Evolutionary conservation across 352 stramenopile species (phyloP).

Genomic region (Phytophthora chlamydospora): DNA sequence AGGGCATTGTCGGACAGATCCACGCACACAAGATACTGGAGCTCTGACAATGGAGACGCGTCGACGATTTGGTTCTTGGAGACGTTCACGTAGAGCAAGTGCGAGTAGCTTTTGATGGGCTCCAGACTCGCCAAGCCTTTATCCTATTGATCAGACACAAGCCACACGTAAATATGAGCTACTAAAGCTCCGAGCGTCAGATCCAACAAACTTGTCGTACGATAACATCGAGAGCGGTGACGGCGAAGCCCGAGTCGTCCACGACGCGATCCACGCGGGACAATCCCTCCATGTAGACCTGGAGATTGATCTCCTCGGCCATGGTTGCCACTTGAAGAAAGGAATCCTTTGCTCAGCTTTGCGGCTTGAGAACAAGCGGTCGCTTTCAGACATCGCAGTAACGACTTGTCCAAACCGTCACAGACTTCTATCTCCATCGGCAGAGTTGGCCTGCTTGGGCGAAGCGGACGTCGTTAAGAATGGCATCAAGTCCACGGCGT

Average conservation of each 20-base stretch:
- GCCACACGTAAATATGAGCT: background rate
- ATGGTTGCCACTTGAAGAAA: slow-evolving; percentile 16
- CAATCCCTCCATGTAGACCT: slow-evolving; percentile 69
- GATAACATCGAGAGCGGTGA: slow-evolving; percentile 72
- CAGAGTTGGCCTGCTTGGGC: too few species aligned
- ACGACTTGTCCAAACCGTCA: slow-evolving; percentile 21
- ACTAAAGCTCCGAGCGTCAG: background rate
- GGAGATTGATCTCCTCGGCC: slow-evolving; percentile 39
- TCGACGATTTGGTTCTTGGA: slow-evolving; percentile 73
- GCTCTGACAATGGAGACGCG: slow-evolving; percentile 46
- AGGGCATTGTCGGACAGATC: slow-evolving; percentile 71
- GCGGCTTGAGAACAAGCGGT: slow-evolving; percentile 1
- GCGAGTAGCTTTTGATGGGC: slow-evolving; percentile 61
- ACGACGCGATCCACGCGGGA: slow-evolving; percentile 76
- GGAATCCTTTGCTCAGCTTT: background rate
- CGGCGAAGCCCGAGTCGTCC: slow-evolving; percentile 80
- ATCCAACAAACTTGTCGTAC: slow-evolving; percentile 22
- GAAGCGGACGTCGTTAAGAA: background rate
- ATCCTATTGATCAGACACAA: slow-evolving; percentile 30
- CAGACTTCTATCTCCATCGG: too few species aligned
- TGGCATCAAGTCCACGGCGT: slow-evolving; percentile 12
- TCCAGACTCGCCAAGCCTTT: slow-evolving; percentile 63
- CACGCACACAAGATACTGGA: slow-evolving; percentile 64
- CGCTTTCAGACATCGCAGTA: slow-evolving; percentile 2
- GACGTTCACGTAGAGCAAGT: slow-evolving; percentile 78